Evolutionary conservation across 2,329 filamentous ascomycete species (phyloP), one percentile per base, ranked within the genome.

Genomic region (Aspergillus brasiliensis): DNA sequence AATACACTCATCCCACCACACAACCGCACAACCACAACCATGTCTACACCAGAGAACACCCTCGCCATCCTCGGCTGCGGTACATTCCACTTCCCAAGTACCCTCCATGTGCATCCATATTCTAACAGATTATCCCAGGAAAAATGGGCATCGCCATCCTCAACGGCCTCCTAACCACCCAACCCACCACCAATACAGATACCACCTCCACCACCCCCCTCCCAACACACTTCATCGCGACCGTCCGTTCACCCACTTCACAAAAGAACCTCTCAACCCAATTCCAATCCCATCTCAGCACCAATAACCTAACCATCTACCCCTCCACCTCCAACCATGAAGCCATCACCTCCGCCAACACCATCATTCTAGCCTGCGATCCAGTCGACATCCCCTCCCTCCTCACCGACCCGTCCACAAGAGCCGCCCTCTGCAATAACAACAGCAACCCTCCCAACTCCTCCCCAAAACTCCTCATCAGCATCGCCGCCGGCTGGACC

Each of bases 121-220:
- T 7, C 38, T 54, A 34, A 44, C 23, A 28, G 13, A n/a, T 15
- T 5, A 17, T 5, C 19, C 5, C n/a, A 54, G 51, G 51, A 31
- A 54, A 54, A 34, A 54, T 54, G 51, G 51, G 51, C 51, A 54
- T 38, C 25, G 51, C 51, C 23, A 54, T 54, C 37, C 51, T 54
- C 19, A 44, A 44, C 25, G 51, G 51, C 37, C 51, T 54, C 23
- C 21, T 54, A 5, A 3, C 23, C 37, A 8, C 34, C 34, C 40
- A 44, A 21, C 3, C 49, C 17, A n/a, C 57, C 27, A n/a, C 47
- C 34, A 28, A 15, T 15, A 21, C 19, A 31, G 28, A 34, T 10
- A 21, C n/a, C 3, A 53, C 34, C 34, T 44, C 10, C 21, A 54
- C 21, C n/a, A 44, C 37, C 21, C 8, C 34, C 7, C 51, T 54